Percentiles rank a stretch among this genome's conserved stretches.
phyloP scores from a whole-genome alignment of 2,329 filamentous ascomycete genomes.

The Penicillium palitans region DNA sequence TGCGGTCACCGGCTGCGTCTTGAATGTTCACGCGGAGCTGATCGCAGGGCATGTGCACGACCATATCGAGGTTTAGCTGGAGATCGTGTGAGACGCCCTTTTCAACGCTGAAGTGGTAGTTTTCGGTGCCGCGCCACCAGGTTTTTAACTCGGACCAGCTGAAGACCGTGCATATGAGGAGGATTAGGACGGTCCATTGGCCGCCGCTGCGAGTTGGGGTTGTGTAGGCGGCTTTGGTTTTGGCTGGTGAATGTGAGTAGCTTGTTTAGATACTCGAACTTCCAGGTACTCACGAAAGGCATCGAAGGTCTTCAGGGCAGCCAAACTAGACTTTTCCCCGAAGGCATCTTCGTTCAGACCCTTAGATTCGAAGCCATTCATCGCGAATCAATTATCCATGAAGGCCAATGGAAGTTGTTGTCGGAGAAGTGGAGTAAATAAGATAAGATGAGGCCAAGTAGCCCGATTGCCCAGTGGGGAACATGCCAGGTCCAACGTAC shows the following conservation, averaged over 20 bases:
- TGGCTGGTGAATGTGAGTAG: constrained; percentile 59
- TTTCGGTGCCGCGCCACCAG: constrained; percentile 83
- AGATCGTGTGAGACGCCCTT: constrained; percentile 83
- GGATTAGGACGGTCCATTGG: constrained; percentile 87
- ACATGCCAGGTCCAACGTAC: not conserved
- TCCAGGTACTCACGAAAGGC: constrained; percentile 75
- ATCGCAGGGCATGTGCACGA: constrained; percentile 81
- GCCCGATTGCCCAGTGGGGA: constrained; percentile 21
- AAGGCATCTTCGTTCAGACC: constrained; percentile 77
- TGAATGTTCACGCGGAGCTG: constrained; percentile 97
- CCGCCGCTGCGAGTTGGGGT: constrained; percentile 81
- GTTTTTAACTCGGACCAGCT: constrained; percentile 73
- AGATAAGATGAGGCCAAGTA: constrained; percentile 34
- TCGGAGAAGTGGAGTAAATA: constrained; percentile 22
- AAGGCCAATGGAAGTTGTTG: constrained; percentile 20
- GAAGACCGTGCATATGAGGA: constrained; percentile 71
- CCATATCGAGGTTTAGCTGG: constrained; percentile 94
- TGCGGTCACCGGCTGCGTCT: constrained; percentile 88
- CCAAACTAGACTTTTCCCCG: constrained; percentile 64
- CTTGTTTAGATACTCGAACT: not conserved
- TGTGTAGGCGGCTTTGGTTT: constrained; percentile 92
- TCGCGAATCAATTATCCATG: constrained; percentile 44
- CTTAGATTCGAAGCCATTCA: constrained; percentile 77
- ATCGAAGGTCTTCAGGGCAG: constrained; percentile 79
- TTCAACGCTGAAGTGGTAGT: constrained; percentile 90